A percentile compares a stretch with the other conserved stretches of the same genome.
These are phyloP conservation scores for Hysterangium stoloniferum DNA, from an alignment of 768 basidiomycete species.

Conservation along the genomic window DNA sequence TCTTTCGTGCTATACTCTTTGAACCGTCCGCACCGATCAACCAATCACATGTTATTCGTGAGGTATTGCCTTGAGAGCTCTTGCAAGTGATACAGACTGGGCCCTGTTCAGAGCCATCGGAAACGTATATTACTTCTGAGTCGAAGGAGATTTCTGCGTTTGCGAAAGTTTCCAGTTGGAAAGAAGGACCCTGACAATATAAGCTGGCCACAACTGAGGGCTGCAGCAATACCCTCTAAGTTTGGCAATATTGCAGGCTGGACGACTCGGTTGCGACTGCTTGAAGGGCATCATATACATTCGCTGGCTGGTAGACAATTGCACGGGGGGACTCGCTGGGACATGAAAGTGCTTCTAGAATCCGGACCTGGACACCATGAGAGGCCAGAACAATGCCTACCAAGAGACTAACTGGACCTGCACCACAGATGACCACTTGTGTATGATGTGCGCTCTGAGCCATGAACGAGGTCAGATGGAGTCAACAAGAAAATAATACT, in stretches of 20 bases:
- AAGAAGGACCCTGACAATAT: background rate
- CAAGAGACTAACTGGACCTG: background rate
- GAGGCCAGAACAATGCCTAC: background rate
- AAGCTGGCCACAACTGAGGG: background rate
- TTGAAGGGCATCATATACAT: background rate
- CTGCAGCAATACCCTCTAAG: background rate
- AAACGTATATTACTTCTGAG: background rate
- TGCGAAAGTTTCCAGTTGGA: background rate
- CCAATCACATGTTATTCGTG: background rate
- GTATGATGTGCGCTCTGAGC: background rate
- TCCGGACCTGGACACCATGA: background rate
- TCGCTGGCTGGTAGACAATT: background rate
- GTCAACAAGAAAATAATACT: no score
- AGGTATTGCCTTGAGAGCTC: background rate
- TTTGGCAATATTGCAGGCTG: background rate
- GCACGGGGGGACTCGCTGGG: background rate
- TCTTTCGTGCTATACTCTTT: slow-evolving; percentile 2
- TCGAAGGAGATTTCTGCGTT: background rate
- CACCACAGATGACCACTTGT: background rate
- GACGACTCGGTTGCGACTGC: background rate
- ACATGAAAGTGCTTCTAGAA: background rate
- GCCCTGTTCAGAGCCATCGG: background rate
- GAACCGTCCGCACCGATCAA: slow-evolving; percentile 12
- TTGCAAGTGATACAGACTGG: background rate
- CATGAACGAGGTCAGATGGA: no score